Conservation (phyloP, 805 yeast genomes). For the Starmerella davenportii region DNA sequence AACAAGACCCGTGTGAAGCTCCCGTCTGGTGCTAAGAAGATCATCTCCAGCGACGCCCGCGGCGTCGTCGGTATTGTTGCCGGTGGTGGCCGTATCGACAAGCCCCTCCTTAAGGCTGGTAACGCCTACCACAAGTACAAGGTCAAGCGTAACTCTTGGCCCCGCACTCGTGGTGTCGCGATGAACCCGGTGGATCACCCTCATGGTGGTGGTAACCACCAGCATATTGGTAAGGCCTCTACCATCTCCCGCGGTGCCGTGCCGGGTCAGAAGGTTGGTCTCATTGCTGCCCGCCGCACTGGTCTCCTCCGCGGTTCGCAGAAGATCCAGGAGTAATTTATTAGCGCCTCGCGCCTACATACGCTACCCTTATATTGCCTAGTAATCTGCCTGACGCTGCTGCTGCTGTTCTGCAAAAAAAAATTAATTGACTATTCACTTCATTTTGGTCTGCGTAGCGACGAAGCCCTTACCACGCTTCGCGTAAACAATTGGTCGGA, state of each 20-base stretch:
- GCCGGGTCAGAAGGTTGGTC: slow-evolving; percentile 99
- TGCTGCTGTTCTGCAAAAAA: too few relatives aligned
- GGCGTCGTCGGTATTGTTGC: slow-evolving; percentile 99
- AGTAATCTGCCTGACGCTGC: not conserved
- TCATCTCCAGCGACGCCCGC: slow-evolving; percentile 88
- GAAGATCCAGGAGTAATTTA: slow-evolving; percentile 55
- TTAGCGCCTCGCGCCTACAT: not conserved
- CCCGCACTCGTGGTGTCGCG: slow-evolving; percentile 99
- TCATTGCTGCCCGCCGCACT: slow-evolving; percentile 99
- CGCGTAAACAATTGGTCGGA: too few relatives aligned
- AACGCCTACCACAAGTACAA: slow-evolving; percentile 99
- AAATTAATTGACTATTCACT: too few relatives aligned
- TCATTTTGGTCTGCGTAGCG: too few relatives aligned
- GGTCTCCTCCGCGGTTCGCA: slow-evolving; percentile 99
- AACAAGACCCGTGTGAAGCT: slow-evolving; percentile 98
- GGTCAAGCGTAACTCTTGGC: slow-evolving; percentile 99
- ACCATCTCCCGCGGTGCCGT: slow-evolving; percentile 98
- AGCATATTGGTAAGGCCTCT: slow-evolving; percentile 99
- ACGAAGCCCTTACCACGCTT: too few relatives aligned
- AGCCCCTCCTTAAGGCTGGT: slow-evolving; percentile 99
- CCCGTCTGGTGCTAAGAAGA: slow-evolving; percentile 98
- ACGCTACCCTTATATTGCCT: not conserved
- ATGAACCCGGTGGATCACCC: slow-evolving; percentile 99
- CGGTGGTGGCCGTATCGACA: slow-evolving; percentile 99
- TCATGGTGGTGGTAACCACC: slow-evolving; percentile 99